Evolutionary conservation across 2,329 filamentous ascomycete species (phyloP).

Genomic region (Alternaria dauci): DNA sequence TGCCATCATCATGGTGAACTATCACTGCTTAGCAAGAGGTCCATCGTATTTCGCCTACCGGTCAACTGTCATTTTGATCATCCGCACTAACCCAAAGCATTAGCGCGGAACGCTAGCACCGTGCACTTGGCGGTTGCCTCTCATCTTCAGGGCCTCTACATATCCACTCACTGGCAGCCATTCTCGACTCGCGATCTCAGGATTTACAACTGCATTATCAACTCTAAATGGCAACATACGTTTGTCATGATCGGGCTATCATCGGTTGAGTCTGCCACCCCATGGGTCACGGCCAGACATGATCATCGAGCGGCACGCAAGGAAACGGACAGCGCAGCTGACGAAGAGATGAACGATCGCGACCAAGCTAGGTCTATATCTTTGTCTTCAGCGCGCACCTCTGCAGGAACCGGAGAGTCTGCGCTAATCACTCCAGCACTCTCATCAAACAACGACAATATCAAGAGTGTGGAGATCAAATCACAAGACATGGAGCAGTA

Average conservation of each 20-base stretch:
- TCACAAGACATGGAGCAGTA: slow-evolving; percentile 38
- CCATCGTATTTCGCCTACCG: background rate
- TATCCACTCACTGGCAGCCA: background rate
- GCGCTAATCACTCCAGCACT: slow-evolving; percentile 23
- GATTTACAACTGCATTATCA: background rate
- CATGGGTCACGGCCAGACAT: slow-evolving; percentile 6
- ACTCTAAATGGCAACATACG: background rate
- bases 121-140: slow-evolving; percentile 17
- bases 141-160: background rate
- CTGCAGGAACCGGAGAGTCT: slow-evolving; percentile 11
- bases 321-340: background rate
- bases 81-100: slow-evolving; percentile 2
- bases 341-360: background rate
- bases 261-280: slow-evolving; percentile 2
- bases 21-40: background rate
- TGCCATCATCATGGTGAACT: background rate
- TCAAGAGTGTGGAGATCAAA: slow-evolving; percentile 3
- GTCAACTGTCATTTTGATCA: background rate
- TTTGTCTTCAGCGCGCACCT: background rate
- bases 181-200: background rate
- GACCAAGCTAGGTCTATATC: background rate
- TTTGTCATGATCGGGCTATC: slow-evolving; percentile 2
- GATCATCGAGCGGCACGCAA: slow-evolving; percentile 1
- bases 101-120: slow-evolving; percentile 11
- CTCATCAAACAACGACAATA: slow-evolving; percentile 5